phyloP scores from a whole-genome alignment of 208 protist species.

The Leishmania braziliensis region DNA sequence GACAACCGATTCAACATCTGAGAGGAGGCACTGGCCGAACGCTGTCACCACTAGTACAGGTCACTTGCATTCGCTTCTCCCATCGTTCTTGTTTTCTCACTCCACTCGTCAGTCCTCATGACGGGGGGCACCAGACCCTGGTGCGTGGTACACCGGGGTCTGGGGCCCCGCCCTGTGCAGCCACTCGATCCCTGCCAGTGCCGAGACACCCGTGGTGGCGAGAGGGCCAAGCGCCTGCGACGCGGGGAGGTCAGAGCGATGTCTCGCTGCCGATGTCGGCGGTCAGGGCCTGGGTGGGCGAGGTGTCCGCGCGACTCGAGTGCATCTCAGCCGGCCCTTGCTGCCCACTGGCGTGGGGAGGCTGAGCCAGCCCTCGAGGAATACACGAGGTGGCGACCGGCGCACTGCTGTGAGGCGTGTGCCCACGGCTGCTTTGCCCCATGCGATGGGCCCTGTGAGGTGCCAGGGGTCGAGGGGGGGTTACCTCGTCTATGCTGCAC shows the following conservation, averaged over 20 bases:
- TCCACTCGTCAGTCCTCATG: not conserved
- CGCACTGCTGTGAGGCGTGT: not conserved
- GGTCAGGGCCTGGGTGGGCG: not conserved
- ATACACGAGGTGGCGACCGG: not conserved
- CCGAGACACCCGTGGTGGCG: no score
- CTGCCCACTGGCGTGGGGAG: not conserved
- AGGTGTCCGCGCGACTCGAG: not conserved
- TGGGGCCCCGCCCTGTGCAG: no score
- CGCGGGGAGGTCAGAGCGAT: no score
- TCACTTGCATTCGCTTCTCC: not conserved
- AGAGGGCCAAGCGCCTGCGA: no score
- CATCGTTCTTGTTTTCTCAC: not conserved
- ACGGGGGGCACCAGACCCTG: no score
- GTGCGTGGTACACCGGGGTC: no score
- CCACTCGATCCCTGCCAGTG: no score
- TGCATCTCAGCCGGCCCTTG: not conserved
- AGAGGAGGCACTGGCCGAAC: not conserved
- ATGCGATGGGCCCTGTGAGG: not conserved
- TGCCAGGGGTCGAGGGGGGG: not conserved
- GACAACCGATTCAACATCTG: conserved; percentile 86
- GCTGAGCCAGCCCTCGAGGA: not conserved
- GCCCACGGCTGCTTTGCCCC: not conserved
- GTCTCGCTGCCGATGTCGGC: not conserved
- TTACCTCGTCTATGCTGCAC: not conserved
- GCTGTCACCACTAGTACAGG: not conserved